Base-by-base conservation (phyloP, 176 grass and related monocot species). In the Typha latifolia region DNA sequence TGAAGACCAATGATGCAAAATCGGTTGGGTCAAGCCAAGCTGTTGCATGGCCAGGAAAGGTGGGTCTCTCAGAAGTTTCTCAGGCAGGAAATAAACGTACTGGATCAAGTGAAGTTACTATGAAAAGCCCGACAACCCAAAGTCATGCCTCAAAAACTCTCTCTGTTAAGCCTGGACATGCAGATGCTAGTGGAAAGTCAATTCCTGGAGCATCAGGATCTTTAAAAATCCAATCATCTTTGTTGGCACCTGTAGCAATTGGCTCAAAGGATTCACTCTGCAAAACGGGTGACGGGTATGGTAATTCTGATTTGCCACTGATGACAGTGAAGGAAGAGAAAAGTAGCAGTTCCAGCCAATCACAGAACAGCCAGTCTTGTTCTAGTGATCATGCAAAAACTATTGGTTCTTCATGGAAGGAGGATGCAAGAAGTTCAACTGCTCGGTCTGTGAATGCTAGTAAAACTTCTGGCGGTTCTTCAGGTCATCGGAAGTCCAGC, bases 281-380 rank as follows among this genome's bases (percentile, higher is more conserved):
- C 62, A 88, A 88, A 75, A 63, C 70, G 71, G 13, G 66, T 68
- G 48, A 63, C 48, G 81, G 77, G 49, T 50, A 48, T 67, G 71
- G 51, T 69, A 62, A 77, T 53, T 20, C 74, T 47, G 78, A 84
- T 16, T 57, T 75, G 34, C 85, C 70, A 31, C 70, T 53, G 29
- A 72, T 80, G 26, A 19, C 74, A 20, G 62, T 88, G 67, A 81
- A 84, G 49, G 91, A 96, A 71, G 91, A 96, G 74, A 96, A 91
- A 84, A 91, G 91, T 50, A 85, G 77, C 66, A 96, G 87, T 75
- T 96, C 91, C 61, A 91, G 87, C 67, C 91, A 96, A 65, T 96
- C 87, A 13, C 71, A 78, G 47, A 91, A 91, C 57, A 96, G 91
- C 71, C 91, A 96, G 64, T 90, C 91, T 48, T 87, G 87, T 49